phyloP scores from a whole-genome alignment of 176 grass and related monocot genomes.

The Cymbopogon citratus region DNA sequence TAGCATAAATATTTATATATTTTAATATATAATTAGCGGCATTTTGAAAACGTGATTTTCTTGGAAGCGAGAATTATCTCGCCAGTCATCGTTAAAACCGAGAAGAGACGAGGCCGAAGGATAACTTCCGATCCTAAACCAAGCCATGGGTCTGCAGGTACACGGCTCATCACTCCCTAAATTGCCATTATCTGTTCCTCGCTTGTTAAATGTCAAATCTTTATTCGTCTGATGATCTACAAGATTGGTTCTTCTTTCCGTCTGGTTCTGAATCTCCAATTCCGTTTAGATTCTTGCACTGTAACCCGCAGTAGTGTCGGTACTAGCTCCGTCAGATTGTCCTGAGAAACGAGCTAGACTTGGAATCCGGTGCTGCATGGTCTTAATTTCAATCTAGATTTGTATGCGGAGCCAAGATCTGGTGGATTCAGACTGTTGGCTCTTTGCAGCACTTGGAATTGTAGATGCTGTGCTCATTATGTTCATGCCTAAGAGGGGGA shows the following conservation, averaged over 20 bases:
- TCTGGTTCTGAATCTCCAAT: not conserved
- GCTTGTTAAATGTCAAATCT: not conserved
- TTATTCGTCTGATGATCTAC: not conserved
- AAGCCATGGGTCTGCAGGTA: slow-evolving; percentile 51
- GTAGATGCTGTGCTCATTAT: not conserved
- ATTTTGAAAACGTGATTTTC: too few species aligned
- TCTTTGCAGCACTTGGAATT: slow-evolving; percentile 2
- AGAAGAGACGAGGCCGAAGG: not conserved
- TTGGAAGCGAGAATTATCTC: too few species aligned
- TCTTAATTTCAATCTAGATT: not conserved
- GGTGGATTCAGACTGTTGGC: not conserved
- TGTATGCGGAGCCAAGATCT: slow-evolving; percentile 6
- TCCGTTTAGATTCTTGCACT: not conserved
- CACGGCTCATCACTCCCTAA: not conserved
- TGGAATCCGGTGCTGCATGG: not conserved
- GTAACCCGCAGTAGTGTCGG: not conserved
- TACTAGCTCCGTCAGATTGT: not conserved
- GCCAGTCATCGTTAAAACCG: slow-evolving; percentile 17
- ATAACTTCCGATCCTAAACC: not conserved
- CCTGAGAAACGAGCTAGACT: not conserved
- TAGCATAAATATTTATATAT: too few species aligned
- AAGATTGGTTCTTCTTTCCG: not conserved
- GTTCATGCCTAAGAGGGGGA: slow-evolving; percentile 4
- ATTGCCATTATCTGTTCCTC: not conserved
- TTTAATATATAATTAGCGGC: too few species aligned